Percentiles rank a stretch among this genome's conserved stretches.
Evolutionary conservation across 768 basidiomycete genomes (phyloP).

Genomic region (Hygrocybe punicea): DNA sequence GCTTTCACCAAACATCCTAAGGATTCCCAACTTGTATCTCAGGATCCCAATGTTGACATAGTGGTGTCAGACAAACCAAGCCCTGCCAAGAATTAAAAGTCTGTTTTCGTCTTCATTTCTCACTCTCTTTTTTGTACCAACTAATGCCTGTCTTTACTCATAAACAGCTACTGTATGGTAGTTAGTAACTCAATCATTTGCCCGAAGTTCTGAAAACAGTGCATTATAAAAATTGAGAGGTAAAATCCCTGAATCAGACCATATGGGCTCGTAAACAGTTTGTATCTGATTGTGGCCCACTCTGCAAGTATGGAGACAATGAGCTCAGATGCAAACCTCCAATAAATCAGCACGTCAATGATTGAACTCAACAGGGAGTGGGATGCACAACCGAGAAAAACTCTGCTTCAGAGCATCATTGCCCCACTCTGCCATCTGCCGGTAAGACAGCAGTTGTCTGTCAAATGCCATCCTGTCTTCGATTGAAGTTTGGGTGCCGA

Average conservation of each 20-base stretch:
- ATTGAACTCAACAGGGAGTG: conserved; percentile 32
- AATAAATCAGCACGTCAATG: conserved; percentile 30
- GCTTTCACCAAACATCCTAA: no score
- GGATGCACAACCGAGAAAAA: conserved; percentile 44
- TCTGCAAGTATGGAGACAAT: conserved; percentile 30
- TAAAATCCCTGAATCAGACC: conserved; percentile 32
- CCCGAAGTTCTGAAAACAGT: conserved; percentile 34
- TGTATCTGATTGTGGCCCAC: conserved; percentile 44
- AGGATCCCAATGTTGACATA: no score
- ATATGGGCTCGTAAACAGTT: conserved; percentile 37
- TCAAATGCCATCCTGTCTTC: conserved; percentile 28
- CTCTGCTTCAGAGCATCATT: conserved; percentile 43
- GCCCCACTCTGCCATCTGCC: conserved; percentile 54
- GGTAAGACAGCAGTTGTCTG: conserved; percentile 40
- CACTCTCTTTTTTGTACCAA: no score
- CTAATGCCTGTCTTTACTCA: conserved; percentile 5
- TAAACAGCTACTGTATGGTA: conserved; percentile 29
- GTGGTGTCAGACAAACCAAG: no score
- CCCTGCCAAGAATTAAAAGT: no score
- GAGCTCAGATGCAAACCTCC: conserved; percentile 32
- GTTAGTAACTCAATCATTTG: conserved; percentile 32
- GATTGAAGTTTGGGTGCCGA: conserved; percentile 15
- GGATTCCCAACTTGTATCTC: no score
- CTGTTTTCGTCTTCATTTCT: no score
- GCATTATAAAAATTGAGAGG: conserved; percentile 39